Conservation (phyloP, 1,284 basidiomycete species). For the Microbotryum saponariae region DNA sequence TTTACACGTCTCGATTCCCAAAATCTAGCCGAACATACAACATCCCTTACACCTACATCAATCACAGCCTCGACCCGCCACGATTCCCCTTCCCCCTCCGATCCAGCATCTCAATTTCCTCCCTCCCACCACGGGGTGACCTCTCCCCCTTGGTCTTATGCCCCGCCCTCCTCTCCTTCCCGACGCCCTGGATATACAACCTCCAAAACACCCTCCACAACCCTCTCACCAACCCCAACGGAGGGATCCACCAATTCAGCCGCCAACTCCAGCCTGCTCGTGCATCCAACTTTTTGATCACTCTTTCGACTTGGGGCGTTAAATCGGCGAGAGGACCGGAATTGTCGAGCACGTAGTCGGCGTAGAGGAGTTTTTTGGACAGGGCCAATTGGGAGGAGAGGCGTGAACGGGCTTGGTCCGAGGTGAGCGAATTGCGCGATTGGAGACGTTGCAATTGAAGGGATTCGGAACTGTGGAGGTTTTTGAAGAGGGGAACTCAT, state of each 20-base stretch:
- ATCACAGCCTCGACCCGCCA: too few relatives aligned
- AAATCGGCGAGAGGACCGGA: slow-evolving; percentile 65
- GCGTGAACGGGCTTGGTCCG: slow-evolving; percentile 56
- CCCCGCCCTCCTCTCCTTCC: slow-evolving; percentile 20
- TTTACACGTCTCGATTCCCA: too few relatives aligned
- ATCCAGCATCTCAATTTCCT: slow-evolving; percentile 26
- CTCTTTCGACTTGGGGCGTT: slow-evolving; percentile 57
- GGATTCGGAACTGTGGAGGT: slow-evolving; percentile 52
- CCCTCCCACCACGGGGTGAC: not conserved
- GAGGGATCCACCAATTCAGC: slow-evolving; percentile 75
- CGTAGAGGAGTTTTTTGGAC: slow-evolving; percentile 67
- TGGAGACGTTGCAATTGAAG: slow-evolving; percentile 68
- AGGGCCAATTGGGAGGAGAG: slow-evolving; percentile 77
- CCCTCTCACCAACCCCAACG: slow-evolving; percentile 51
- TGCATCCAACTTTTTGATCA: slow-evolving; percentile 54
- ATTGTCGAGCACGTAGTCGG: slow-evolving; percentile 84
- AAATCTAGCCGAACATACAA: too few relatives aligned
- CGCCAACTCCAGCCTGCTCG: slow-evolving; percentile 60
- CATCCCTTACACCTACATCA: too few relatives aligned
- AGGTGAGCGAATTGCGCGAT: slow-evolving; percentile 46
- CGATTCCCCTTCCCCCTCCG: not conserved
- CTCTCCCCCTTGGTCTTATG: slow-evolving; percentile 20
- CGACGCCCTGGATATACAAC: slow-evolving; percentile 29
- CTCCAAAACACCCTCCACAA: slow-evolving; percentile 36
- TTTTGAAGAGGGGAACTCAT: too few relatives aligned